A percentile compares a stretch with the other conserved stretches of the same genome.
Evolutionary conservation across 2,329 filamentous ascomycete genomes (phyloP).

Genomic region (Claviceps sp.): DNA sequence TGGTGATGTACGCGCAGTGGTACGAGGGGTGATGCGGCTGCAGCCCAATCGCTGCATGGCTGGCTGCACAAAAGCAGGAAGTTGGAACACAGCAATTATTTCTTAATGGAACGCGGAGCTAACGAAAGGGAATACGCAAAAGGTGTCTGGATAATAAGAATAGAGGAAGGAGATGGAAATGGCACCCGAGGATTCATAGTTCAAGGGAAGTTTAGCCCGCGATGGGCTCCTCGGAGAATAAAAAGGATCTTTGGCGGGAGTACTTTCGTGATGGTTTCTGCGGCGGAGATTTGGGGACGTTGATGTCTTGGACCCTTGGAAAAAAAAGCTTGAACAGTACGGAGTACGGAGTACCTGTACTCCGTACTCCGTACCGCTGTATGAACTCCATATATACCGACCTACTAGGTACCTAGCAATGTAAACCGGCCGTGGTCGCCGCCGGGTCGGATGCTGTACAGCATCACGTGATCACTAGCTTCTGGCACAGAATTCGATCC

Average conservation of each 20-base stretch:
- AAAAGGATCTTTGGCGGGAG: conserved; percentile 2
- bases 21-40: not conserved
- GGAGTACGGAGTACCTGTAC: too few relatives aligned
- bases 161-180: not conserved
- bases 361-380: too few relatives aligned
- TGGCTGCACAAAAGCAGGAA: not conserved
- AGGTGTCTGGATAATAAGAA: too few relatives aligned
- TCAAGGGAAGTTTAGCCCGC: not conserved
- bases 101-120: too few relatives aligned
- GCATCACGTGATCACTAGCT: too few relatives aligned
- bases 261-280: conserved; percentile 31
- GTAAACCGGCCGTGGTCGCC: too few relatives aligned
- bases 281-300: conserved; percentile 32
- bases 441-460: too few relatives aligned
- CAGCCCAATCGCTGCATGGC: conserved; percentile 1
- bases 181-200: not conserved
- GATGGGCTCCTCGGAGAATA: not conserved
- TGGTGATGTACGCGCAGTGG: not conserved
- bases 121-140: too few relatives aligned
- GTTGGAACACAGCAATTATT: not conserved
- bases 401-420: too few relatives aligned
- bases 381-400: too few relatives aligned
- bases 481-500: too few relatives aligned
- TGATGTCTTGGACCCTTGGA: not conserved
- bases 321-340: too few relatives aligned